Evolutionary conservation across 345 rosid species (phyloP).

Genomic region (Boechera divaricarpa): DNA sequence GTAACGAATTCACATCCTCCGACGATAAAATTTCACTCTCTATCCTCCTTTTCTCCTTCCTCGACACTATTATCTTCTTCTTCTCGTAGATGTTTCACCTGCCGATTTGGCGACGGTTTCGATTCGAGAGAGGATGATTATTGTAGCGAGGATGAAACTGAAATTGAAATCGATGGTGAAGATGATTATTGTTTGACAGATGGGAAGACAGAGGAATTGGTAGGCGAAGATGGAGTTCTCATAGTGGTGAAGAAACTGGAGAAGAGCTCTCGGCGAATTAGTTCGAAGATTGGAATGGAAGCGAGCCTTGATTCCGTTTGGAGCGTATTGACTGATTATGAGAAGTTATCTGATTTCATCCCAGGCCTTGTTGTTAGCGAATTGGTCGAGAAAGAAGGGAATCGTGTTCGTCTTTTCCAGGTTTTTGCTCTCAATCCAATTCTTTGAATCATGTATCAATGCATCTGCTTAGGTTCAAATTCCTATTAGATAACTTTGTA

Average conservation of each 20-base stretch:
- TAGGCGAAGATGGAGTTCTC: conserved; percentile 61
- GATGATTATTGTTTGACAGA: conserved; percentile 49
- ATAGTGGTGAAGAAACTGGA: conserved; percentile 68
- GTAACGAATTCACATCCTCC: not conserved
- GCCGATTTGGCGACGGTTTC: conserved; percentile 47
- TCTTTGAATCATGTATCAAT: not conserved
- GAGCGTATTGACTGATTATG: conserved; percentile 81
- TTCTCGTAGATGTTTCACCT: conserved; percentile 37
- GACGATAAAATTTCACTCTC: conserved; percentile 4
- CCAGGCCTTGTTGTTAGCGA: conserved; percentile 84
- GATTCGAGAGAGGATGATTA: conserved; percentile 29
- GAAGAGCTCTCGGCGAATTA: conserved; percentile 67
- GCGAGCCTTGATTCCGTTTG: conserved; percentile 75
- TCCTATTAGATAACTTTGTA: not conserved
- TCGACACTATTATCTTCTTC: conserved; percentile 10
- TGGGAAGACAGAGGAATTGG: conserved; percentile 42
- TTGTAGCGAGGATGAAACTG: conserved; percentile 20
- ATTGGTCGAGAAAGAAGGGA: conserved; percentile 74
- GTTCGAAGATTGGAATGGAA: conserved; percentile 71
- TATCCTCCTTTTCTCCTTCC: not conserved
- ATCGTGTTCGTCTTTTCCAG: conserved; percentile 80
- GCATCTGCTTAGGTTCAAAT: not conserved
- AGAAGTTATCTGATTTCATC: conserved; percentile 73
- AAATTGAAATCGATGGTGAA: conserved; percentile 29
- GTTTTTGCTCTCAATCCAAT: conserved; percentile 37